phyloP scores from a whole-genome alignment of 2,329 filamentous ascomycete species.

The Cladophialophora psammophila region DNA sequence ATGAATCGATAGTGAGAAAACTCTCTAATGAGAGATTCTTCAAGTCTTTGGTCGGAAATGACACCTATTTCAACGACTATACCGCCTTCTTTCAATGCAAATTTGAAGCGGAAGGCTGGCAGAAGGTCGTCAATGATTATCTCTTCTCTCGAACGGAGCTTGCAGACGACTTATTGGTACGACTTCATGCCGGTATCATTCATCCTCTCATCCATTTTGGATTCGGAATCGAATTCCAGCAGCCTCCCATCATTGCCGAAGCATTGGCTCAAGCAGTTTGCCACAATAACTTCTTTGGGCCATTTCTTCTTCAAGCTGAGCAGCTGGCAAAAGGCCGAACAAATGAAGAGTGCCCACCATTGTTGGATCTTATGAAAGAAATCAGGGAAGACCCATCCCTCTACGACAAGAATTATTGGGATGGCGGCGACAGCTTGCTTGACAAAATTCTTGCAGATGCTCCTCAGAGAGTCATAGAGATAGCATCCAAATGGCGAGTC shows the following conservation, averaged over 20 bases:
- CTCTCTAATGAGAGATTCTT: slow-evolving; percentile 66
- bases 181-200: slow-evolving; percentile 69
- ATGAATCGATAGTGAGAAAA: slow-evolving; percentile 60
- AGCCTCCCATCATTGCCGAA: slow-evolving; percentile 78
- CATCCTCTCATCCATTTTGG: slow-evolving; percentile 83
- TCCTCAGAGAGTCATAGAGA: slow-evolving; percentile 57
- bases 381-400: slow-evolving; percentile 6
- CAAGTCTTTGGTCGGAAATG: slow-evolving; percentile 67
- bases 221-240: slow-evolving; percentile 78
- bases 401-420: slow-evolving; percentile 12
- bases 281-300: slow-evolving; percentile 54
- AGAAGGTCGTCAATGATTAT: slow-evolving; percentile 56
- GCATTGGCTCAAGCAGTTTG: slow-evolving; percentile 75
- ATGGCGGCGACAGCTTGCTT: slow-evolving; percentile 2
- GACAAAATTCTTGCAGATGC: slow-evolving; percentile 15
- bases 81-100: slow-evolving; percentile 77
- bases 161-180: slow-evolving; percentile 71
- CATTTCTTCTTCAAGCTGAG: slow-evolving; percentile 55
- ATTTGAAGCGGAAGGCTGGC: slow-evolving; percentile 69
- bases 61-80: slow-evolving; percentile 73
- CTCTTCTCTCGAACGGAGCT: slow-evolving; percentile 70
- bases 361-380: slow-evolving; percentile 68
- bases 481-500: slow-evolving; percentile 56
- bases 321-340: slow-evolving; percentile 48
- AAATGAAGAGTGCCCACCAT: slow-evolving; percentile 37